Base-by-base conservation (phyloP, 257 asterid genomes). In the Penstemon barbatus region DNA sequence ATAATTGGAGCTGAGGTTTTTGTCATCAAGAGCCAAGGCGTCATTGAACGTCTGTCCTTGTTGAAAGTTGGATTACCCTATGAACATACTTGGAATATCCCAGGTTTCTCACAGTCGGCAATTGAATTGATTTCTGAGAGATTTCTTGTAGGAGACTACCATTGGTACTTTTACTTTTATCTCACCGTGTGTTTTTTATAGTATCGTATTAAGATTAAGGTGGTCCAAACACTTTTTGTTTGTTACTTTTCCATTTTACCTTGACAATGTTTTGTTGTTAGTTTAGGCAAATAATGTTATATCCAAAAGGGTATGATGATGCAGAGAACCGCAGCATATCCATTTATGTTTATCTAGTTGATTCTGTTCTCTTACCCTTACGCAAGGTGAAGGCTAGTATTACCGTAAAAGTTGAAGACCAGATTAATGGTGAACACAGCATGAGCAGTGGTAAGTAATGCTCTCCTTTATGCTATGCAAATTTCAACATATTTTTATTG, bases 1-100 rank as follows among this genome's bases (percentile, higher is more conserved):
- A 61, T 46, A 18, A 25, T 66, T 51, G 77, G 73, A n/a, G 65
- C 65, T 5, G 65, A 59, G 48, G 65, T 59, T 59, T 59, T 59
- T 40, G 49, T 59, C 6, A 1, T 57, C 42, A 56, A 67, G 40
- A 43, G 8, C 3, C 45, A 18, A 33, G 68, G 43, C n/a, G 33
- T 39, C 12, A 5, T 43, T 19, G 73, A 53, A 43, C 15, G 43
- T 5, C 42, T 74, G 56, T 58, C 72, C 9, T 7, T 43, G 63
- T 25, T 51, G 4, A 41, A 66, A 41, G 38, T 19, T 10, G 55
- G 15, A 25, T 8, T 8, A 2, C 10, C 60, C 37, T 36, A 3
- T 15, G 50, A 4, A 37, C 60, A 5, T 4, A 6, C 43, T 9
- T 12, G 37, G 13, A 50, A 8, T 48, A n/a, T 65, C 7, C 18